These are phyloP conservation scores for Sugiyamaella qingdaonensis DNA, from an alignment of 805 yeast species.

Conservation along the genomic window DNA sequence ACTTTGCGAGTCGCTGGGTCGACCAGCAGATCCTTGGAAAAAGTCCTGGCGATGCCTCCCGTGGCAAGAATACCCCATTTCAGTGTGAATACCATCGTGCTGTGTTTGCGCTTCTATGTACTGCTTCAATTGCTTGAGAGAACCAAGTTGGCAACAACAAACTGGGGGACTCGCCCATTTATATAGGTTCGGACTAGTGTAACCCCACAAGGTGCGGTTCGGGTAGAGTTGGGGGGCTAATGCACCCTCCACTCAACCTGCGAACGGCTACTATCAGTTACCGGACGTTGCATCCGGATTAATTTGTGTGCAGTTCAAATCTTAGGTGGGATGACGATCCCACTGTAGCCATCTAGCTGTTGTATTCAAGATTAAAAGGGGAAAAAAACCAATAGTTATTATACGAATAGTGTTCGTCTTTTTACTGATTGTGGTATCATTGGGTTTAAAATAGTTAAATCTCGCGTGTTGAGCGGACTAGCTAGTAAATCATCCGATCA, in stretches of 20 bases:
- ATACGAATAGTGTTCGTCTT: too few species aligned
- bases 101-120: background rate
- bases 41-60: constrained; percentile 29
- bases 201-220: background rate
- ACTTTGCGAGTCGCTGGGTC: constrained; percentile 24
- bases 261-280: background rate
- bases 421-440: too few species aligned
- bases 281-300: background rate
- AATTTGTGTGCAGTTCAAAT: background rate
- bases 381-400: too few species aligned
- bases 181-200: background rate
- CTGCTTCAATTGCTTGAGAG: background rate
- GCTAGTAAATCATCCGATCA: too few species aligned
- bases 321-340: too few species aligned
- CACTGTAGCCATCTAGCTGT: too few species aligned
- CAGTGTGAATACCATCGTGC: constrained; percentile 22
- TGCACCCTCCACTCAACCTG: background rate
- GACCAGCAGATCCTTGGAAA: constrained; percentile 24
- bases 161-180: background rate
- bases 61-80: constrained; percentile 30
- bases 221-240: background rate
- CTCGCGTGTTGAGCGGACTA: too few species aligned
- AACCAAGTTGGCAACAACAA: too few species aligned
- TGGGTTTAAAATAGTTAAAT: too few species aligned
- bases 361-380: too few species aligned